Evolutionary conservation across 306 rosid genomes (phyloP).

Genomic region (Rosa multiflora): DNA sequence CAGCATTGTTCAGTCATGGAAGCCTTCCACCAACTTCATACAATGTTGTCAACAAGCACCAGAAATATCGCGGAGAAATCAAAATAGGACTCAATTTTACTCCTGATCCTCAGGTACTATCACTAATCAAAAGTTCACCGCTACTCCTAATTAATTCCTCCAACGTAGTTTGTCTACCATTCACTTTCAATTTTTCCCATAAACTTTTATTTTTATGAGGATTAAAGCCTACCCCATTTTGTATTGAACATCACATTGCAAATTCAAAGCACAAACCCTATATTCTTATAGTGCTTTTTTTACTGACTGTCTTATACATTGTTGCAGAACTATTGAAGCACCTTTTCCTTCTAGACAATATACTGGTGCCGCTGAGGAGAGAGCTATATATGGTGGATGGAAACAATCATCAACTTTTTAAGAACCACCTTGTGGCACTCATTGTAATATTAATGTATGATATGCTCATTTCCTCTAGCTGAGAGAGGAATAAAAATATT

Average conservation of each 20-base stretch:
- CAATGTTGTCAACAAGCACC: constrained; percentile 58
- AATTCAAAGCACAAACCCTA: background rate
- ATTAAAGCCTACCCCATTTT: too few relatives aligned
- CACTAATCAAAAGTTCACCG: background rate
- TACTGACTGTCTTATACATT: background rate
- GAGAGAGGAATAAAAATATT: background rate
- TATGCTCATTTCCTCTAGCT: background rate
- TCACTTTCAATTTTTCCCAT: too few relatives aligned
- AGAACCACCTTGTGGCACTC: background rate
- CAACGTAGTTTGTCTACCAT: too few relatives aligned
- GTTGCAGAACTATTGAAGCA: constrained; percentile 5
- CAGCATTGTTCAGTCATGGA: constrained; percentile 42
- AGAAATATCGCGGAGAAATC: constrained; percentile 50
- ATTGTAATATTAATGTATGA: background rate
- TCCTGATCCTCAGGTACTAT: constrained; percentile 17
- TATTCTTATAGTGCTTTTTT: background rate
- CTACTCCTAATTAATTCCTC: too few relatives aligned
- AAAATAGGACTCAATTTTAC: constrained; percentile 50
- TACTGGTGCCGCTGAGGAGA: background rate
- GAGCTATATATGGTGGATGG: constrained; percentile 1
- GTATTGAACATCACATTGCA: background rate
- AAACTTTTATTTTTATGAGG: too few relatives aligned
- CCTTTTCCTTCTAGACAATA: background rate
- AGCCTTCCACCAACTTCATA: constrained; percentile 49
- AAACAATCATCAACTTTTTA: background rate